Percentiles rank a stretch among this genome's conserved stretches.
These are phyloP conservation scores for Pelargonium citronellum DNA, from an alignment of 441 rosid genomes.

Conservation along the genomic window DNA sequence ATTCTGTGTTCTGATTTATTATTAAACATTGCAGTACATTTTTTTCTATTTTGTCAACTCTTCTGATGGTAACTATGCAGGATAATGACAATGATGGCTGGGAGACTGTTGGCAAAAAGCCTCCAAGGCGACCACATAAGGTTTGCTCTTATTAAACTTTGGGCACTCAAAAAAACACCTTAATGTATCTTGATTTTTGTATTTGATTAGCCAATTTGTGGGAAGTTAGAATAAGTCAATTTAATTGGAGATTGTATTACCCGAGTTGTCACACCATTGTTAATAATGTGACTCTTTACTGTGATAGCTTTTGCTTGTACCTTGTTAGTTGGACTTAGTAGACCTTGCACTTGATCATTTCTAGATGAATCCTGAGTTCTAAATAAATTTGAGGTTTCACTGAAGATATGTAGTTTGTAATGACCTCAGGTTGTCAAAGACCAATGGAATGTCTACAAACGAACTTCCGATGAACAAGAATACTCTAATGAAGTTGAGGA, in stretches of 20 bases:
- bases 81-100: slow-evolving; percentile 56
- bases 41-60: not conserved
- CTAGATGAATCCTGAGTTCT: not conserved
- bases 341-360: not conserved
- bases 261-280: not conserved
- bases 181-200: not conserved
- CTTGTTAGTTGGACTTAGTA: not conserved
- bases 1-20: not conserved
- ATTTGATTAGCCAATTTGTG: not conserved
- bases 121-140: slow-evolving; percentile 53
- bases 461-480: slow-evolving; percentile 58
- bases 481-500: slow-evolving; percentile 54
- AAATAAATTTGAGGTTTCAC: not conserved
- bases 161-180: not conserved
- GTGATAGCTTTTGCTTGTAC: not conserved
- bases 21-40: not conserved
- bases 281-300: not conserved
- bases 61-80: slow-evolving; percentile 20
- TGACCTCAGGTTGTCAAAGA: slow-evolving; percentile 53
- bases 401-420: not conserved
- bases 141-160: slow-evolving; percentile 24
- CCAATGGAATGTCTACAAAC: slow-evolving; percentile 66
- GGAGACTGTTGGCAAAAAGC: slow-evolving; percentile 77
- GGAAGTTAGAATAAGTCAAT: not conserved
- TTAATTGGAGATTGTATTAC: too few relatives aligned